Base-by-base conservation (phyloP, 345 rosid species). In the Linum usitatissimum region DNA sequence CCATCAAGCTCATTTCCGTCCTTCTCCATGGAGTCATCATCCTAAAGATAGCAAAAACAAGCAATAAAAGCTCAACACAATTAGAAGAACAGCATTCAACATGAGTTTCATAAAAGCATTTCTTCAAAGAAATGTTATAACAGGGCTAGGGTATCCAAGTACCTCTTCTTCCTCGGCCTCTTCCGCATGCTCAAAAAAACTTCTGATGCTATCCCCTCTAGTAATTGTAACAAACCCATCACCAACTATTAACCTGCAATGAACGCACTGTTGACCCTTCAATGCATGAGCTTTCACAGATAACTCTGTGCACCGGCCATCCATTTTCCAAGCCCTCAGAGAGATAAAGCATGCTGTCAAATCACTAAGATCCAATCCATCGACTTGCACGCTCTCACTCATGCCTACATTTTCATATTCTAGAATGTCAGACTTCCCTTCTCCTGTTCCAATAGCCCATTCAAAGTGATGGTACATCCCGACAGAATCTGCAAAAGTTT, bases 141-240 rank as follows among this genome's bases (percentile, higher is more conserved):
- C 17, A 45, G 10, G 51, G 51, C 38, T 1, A 45, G 10, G 10
- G 51, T 56, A 60, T 40, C 40, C 63, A 73, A 62, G 39, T 82
- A 89, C 99, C 94, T 93, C 99, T 79, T 93, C 99, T 78, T 93
- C 99, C 78, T 93, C 99, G 3, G 88, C 91, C 64, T 87, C 97
- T 77, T 92, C 97, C 0, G 98, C 97, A 76, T 89, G 99, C 66
- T 90, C 97, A 78, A 93, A 89, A 81, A 92, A 87, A 65, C 74
- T 79, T 73, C 77, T 74, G 31, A 93, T 90, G 70, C 90, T 81
- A 73, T 87, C 88, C 48, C 99, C 99, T 62, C 83, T 79, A 23
- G 79, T 87, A 30, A 93, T 87, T 67, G 91, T 79, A 63, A 93
- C 90, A 64, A 80, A 81, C 60, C 97, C 97, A 81, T 87, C 94